phyloP scores from a whole-genome alignment of 2,329 filamentous ascomycete genomes.

The Fusarium pseudoanthophilum region DNA sequence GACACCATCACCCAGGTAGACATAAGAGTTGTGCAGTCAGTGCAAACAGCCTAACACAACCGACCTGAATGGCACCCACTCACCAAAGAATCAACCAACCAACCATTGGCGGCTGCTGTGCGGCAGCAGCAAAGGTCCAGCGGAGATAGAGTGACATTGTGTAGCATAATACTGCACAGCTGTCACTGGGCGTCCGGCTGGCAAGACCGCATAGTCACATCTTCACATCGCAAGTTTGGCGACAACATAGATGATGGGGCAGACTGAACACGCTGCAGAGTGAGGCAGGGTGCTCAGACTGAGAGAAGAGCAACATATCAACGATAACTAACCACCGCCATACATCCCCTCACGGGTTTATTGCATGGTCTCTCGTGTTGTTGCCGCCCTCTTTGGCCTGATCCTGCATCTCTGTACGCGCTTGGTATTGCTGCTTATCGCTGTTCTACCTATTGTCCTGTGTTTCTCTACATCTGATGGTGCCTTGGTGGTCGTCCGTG shows the following conservation, averaged over 20 bases:
- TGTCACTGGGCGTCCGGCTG: slow-evolving; percentile 22
- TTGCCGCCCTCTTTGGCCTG: slow-evolving; percentile 29
- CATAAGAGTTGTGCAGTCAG: background rate
- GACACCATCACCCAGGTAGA: slow-evolving; percentile 12
- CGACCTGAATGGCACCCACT: slow-evolving; percentile 12
- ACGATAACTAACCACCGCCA: slow-evolving; percentile 2
- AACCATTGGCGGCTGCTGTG: slow-evolving; percentile 16
- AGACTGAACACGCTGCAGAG: slow-evolving; percentile 9
- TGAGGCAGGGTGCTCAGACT: background rate
- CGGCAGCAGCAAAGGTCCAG: slow-evolving; percentile 3
- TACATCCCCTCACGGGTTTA: slow-evolving; percentile 30
- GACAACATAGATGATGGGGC: slow-evolving; percentile 11
- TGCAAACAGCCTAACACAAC: slow-evolving; percentile 13
- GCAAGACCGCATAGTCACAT: slow-evolving; percentile 36
- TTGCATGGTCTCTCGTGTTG: slow-evolving; percentile 30
- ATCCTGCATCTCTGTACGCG: slow-evolving; percentile 32
- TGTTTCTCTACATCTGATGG: slow-evolving; percentile 24
- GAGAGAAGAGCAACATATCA: background rate
- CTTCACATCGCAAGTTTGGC: slow-evolving; percentile 29
- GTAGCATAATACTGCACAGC: slow-evolving; percentile 38
- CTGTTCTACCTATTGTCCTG: slow-evolving; percentile 9
- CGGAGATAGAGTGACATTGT: slow-evolving; percentile 39
- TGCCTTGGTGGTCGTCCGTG: slow-evolving; percentile 19
- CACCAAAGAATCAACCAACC: slow-evolving; percentile 11
- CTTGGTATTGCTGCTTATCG: slow-evolving; percentile 23